phyloP scores from a whole-genome alignment of 768 basidiomycete species.

The Boletus coccyginus region DNA sequence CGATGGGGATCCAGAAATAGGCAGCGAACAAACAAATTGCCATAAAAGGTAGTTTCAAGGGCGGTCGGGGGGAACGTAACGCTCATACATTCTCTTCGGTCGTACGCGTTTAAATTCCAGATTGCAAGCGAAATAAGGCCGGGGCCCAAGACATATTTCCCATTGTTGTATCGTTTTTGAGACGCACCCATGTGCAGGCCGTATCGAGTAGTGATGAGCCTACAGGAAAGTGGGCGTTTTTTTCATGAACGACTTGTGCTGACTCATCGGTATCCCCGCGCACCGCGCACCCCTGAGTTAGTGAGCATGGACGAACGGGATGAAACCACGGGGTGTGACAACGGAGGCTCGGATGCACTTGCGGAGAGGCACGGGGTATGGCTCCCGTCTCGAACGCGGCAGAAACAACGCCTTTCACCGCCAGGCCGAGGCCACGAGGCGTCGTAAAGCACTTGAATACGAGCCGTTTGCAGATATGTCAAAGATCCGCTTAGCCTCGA shows the following conservation, averaged over 20 bases:
- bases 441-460: conserved; percentile 11
- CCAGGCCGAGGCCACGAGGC: conserved; percentile 17
- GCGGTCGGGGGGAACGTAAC: conserved; percentile 31
- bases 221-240: not conserved
- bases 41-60: conserved; percentile 37
- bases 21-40: conserved; percentile 36
- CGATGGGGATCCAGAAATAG: conserved; percentile 31
- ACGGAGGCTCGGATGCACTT: conserved; percentile 16
- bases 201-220: no score
- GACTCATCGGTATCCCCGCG: conserved; percentile 13
- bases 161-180: conserved; percentile 16
- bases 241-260: conserved; percentile 15
- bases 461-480: conserved; percentile 16
- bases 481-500: conserved; percentile 11
- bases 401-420: conserved; percentile 5
- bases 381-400: conserved; percentile 9
- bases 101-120: conserved; percentile 30
- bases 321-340: conserved; percentile 24
- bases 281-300: conserved; percentile 11
- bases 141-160: conserved; percentile 14
- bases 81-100: conserved; percentile 24
- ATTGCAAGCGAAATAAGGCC: conserved; percentile 26
- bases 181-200: not conserved
- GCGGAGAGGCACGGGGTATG: conserved; percentile 6
- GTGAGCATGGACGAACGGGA: conserved; percentile 4